Evolutionary conservation across 345 rosid genomes (phyloP), one percentile per base, ranked within the genome.

Genomic region (Lagerstroemia speciosa): DNA sequence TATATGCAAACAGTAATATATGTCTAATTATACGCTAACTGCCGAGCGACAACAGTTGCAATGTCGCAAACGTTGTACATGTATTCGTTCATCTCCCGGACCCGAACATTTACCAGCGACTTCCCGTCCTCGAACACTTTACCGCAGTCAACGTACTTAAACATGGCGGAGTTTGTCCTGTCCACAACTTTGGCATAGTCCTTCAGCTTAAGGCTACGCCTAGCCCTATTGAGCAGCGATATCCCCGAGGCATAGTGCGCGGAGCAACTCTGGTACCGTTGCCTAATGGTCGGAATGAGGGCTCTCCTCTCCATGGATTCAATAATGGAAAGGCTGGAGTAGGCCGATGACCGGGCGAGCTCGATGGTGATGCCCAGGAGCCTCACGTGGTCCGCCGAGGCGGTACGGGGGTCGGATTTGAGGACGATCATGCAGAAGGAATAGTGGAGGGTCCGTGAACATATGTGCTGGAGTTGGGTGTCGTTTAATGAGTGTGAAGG

Each of bases 321-420:
- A 6, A 64, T 43, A 29, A 64, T 40, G 14, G 41, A 15, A 43
- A 33, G 67, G 1, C 22, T 38, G 34, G 67, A 20, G 26, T 15
- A n/a, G 24, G 43, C 46, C 26, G 32, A 31, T 40, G 43, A 16
- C 67, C 43, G 37, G n/a, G 67, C 67, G 24, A 64, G 46, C 20
- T 40, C 40, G 67, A 64, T 43, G 67, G 46, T 31, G 67, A 64
- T 64, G 67, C 36, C 26, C 7, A 29, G 24, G 27, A 64, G 67
- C 1, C 67, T 43, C 24, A 4, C 41, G 43, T 31, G 67, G 67
- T 64, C 67, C 24, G 67, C 32, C 43, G 24, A 16, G 24, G 67
- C 67, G 41, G 67, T 64, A 24, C 67, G 38, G 6, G 67, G 67
- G 67, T 64, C 67, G 9, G 67, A 33, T 43, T 64, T 40, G 27